A percentile compares a stretch with the other conserved stretches of the same genome.
Evolutionary conservation across 306 rosid genomes (phyloP).

Genomic region (Begonia masoniana): DNA sequence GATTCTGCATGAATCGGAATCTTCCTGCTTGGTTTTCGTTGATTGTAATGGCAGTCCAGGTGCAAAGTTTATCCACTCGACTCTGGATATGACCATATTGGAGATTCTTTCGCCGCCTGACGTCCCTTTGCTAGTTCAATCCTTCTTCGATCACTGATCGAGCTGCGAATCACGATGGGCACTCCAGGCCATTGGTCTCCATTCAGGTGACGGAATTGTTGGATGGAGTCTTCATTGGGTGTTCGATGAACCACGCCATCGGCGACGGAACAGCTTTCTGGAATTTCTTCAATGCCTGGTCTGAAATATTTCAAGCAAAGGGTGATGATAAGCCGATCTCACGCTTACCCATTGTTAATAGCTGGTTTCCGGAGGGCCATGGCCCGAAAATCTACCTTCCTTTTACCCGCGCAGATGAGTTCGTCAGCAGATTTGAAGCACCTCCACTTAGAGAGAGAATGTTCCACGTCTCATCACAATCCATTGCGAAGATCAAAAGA

Average conservation of each 20-base stretch:
- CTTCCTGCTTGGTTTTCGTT: slow-evolving; percentile 6
- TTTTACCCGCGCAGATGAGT: neutral
- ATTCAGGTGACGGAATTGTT: slow-evolving; percentile 35
- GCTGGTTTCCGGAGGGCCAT: neutral
- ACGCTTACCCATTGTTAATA: neutral
- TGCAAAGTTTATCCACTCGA: slow-evolving; percentile 19
- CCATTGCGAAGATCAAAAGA: slow-evolving; percentile 17
- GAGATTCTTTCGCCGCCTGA: slow-evolving; percentile 15
- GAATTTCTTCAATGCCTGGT: slow-evolving; percentile 32
- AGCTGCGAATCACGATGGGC: slow-evolving; percentile 8
- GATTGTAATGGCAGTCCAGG: slow-evolving; percentile 15
- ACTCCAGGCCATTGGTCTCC: slow-evolving; percentile 21
- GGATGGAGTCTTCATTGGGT: slow-evolving; percentile 30
- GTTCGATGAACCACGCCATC: slow-evolving; percentile 11
- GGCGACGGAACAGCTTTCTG: slow-evolving; percentile 25
- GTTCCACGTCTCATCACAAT: slow-evolving; percentile 19
- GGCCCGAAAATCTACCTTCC: slow-evolving; percentile 3
- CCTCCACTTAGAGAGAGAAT: neutral
- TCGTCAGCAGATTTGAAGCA: slow-evolving; percentile 7
- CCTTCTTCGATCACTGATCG: slow-evolving; percentile 24
- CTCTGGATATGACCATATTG: neutral
- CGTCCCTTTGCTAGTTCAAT: slow-evolving; percentile 16
- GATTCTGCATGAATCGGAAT: neutral
- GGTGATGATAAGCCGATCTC: slow-evolving; percentile 5
- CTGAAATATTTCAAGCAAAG: slow-evolving; percentile 5